phyloP scores from a whole-genome alignment of 352 stramenopile species.

The Globisporangium viniferum region DNA sequence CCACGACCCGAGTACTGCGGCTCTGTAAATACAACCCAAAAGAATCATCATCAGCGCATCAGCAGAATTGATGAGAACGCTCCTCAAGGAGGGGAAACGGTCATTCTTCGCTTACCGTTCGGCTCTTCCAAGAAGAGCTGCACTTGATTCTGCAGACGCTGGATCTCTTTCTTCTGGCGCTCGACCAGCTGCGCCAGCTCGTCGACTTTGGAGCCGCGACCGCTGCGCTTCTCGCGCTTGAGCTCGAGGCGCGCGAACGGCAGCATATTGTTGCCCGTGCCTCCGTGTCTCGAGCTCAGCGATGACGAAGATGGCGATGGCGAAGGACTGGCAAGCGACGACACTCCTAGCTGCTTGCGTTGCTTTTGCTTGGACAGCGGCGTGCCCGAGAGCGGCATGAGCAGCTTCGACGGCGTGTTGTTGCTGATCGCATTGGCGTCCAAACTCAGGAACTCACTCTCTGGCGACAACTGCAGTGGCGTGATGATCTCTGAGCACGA shows the following conservation, averaged over 20 bases:
- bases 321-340: neutral
- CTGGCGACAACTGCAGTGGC: slow-evolving; percentile 17
- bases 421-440: slow-evolving; percentile 15
- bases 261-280: slow-evolving; percentile 23
- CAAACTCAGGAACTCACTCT: slow-evolving; percentile 20
- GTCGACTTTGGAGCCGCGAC: slow-evolving; percentile 25
- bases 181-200: slow-evolving; percentile 47
- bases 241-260: slow-evolving; percentile 50
- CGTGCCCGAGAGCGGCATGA: slow-evolving; percentile 22
- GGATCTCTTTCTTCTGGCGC: slow-evolving; percentile 66
- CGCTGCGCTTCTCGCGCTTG: slow-evolving; percentile 27
- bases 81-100: neutral
- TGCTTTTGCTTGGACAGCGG: slow-evolving; percentile 37
- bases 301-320: neutral
- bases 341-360: slow-evolving; percentile 12
- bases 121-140: slow-evolving; percentile 46
- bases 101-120: slow-evolving; percentile 3
- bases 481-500: slow-evolving; percentile 36
- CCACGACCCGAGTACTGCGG: neutral
- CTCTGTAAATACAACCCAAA: slow-evolving; percentile 9
- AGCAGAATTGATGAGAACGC: neutral
- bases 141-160: slow-evolving; percentile 64
- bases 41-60: neutral
- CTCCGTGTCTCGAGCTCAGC: slow-evolving; percentile 12
- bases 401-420: slow-evolving; percentile 19